Conservation (phyloP, 139 green algal genomes). For the Asterochloris sp. region DNA sequence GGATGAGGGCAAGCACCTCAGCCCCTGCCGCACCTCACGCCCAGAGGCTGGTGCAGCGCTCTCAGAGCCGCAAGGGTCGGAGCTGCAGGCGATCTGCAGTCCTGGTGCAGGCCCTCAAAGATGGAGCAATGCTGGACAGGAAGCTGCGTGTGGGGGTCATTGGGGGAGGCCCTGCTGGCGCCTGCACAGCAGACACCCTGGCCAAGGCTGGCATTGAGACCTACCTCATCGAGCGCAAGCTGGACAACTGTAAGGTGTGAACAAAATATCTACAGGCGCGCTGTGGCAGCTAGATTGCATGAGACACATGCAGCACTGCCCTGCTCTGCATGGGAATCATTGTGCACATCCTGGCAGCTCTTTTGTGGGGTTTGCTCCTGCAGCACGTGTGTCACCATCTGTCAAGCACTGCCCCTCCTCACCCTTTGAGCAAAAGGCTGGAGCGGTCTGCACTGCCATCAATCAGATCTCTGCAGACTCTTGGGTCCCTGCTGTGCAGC, state of each 20-base stretch:
- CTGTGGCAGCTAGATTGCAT: neutral
- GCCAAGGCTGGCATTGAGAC: conserved; percentile 92
- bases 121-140: conserved; percentile 75
- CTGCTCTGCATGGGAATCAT: neutral
- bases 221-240: conserved; percentile 96
- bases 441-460: no score
- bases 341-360: no score
- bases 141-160: conserved; percentile 90
- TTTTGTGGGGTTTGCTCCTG: no score
- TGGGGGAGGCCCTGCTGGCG: conserved; percentile 90
- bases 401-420: no score
- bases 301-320: neutral
- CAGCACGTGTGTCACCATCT: no score
- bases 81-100: conserved; percentile 3
- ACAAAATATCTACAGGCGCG: no score
- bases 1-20: no score
- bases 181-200: conserved; percentile 94
- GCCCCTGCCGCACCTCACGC: no score
- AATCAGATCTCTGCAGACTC: no score
- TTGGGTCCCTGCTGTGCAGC: conserved; percentile 47
- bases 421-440: no score
- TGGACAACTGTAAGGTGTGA: conserved; percentile 96
- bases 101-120: conserved; percentile 53
- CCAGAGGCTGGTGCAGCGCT: no score
- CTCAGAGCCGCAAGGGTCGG: no score